Evolutionary conservation across 148 eudicot species (phyloP).

Genomic region (Amaranthus cruentus): DNA sequence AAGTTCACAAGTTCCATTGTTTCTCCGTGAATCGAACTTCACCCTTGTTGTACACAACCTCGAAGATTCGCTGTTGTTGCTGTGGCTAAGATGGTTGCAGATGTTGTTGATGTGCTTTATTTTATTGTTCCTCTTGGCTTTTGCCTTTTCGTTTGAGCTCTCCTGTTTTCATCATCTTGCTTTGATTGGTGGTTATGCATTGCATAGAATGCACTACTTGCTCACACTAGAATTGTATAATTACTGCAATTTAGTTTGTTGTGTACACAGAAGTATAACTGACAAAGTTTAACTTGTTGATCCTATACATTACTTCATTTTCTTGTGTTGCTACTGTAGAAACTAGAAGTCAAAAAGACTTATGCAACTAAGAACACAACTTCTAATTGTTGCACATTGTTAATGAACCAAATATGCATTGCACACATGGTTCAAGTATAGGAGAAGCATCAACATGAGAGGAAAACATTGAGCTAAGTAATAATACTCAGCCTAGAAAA

Average conservation of each 20-base stretch:
- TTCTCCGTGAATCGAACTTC: conserved; percentile 68
- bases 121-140: background rate
- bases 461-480: no score
- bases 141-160: conserved; percentile 1
- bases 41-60: conserved; percentile 94
- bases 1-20: conserved; percentile 92
- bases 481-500: no score
- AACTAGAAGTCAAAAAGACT: background rate
- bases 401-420: background rate
- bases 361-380: background rate
- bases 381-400: conserved; percentile 1
- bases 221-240: background rate
- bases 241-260: background rate
- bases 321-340: background rate
- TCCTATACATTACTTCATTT: background rate
- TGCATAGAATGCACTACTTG: background rate
- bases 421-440: no score
- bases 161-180: background rate
- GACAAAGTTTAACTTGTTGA: background rate
- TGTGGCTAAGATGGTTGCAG: conserved; percentile 96
- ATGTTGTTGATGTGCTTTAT: conserved; percentile 15
- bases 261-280: background rate
- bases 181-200: background rate
- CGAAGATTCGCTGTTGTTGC: conserved; percentile 97
- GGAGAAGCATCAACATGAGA: no score